A percentile compares a stretch with the other conserved stretches of the same genome.
Conservation (phyloP, 108 stramenopile species). For the Conticribra weissflogii region DNA sequence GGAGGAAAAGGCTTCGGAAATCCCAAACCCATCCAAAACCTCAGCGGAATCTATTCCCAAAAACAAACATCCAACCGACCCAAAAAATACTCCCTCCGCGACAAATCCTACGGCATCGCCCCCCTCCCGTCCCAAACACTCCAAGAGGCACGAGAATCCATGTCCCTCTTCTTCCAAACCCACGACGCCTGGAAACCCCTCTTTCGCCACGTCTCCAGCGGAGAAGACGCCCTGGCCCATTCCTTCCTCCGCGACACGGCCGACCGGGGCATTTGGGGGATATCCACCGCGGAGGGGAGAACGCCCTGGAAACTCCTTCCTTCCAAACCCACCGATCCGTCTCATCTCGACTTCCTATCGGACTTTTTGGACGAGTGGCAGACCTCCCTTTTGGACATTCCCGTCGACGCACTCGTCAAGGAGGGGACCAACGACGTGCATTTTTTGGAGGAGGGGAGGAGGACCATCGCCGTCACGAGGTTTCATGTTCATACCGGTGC, state of each 20-base stretch:
- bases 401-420: slow-evolving; percentile 47
- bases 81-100: not conserved
- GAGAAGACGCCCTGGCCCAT: not conserved
- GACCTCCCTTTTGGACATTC: slow-evolving; percentile 61
- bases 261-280: slow-evolving; percentile 17
- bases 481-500: slow-evolving; percentile 63
- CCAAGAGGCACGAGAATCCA: slow-evolving; percentile 12
- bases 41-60: not conserved
- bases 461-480: slow-evolving; percentile 63
- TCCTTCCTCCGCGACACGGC: not conserved
- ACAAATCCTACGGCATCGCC: slow-evolving; percentile 12
- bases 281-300: slow-evolving; percentile 10
- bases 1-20: too few species aligned
- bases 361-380: slow-evolving; percentile 69
- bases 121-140: not conserved
- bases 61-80: not conserved
- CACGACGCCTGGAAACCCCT: slow-evolving; percentile 59
- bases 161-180: slow-evolving; percentile 56
- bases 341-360: slow-evolving; percentile 32
- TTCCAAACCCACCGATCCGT: slow-evolving; percentile 35
- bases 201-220: slow-evolving; percentile 35
- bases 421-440: slow-evolving; percentile 67
- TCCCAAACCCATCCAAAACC: not conserved
- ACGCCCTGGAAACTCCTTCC: slow-evolving; percentile 31
- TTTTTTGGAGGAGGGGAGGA: slow-evolving; percentile 79